These are phyloP conservation scores for Candida incommunis DNA, from an alignment of 805 yeast genomes.

Conservation along the genomic window DNA sequence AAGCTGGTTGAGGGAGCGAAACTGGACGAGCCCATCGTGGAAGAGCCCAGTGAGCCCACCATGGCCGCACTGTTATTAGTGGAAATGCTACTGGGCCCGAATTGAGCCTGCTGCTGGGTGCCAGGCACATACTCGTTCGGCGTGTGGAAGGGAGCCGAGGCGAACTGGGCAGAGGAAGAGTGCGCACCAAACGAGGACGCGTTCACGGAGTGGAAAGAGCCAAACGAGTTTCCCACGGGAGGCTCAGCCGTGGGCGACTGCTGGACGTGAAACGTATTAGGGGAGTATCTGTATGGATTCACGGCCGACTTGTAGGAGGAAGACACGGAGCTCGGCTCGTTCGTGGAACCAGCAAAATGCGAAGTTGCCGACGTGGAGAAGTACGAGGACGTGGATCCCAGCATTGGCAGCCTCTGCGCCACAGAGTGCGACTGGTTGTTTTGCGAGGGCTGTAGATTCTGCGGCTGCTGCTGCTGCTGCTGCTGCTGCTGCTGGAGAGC, in stretches of 20 bases:
- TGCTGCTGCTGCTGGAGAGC: constrained; percentile 1
- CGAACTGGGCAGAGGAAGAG: constrained; percentile 2
- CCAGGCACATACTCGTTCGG: constrained; percentile 3
- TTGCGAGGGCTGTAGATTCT: constrained; percentile 4
- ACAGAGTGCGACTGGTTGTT: constrained; percentile 5
- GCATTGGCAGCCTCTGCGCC: constrained; percentile 5
- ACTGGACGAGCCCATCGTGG: not conserved
- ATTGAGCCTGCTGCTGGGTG: constrained; percentile 1
- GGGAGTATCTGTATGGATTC: constrained; percentile 8
- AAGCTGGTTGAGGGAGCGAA: constrained; percentile 2
- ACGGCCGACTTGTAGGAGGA: constrained; percentile 14
- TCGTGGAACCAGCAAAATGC: constrained; percentile 14
- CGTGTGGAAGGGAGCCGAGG: constrained; percentile 3
- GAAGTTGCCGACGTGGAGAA: constrained; percentile 17
- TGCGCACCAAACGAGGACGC: constrained; percentile 1
- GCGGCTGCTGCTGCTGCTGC: constrained; percentile 9
- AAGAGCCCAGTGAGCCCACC: constrained; percentile 2
- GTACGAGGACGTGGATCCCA: constrained; percentile 12
- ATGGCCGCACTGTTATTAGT: constrained; percentile 2
- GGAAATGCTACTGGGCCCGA: no score
- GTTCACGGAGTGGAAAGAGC: not conserved
- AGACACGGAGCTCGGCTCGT: constrained; percentile 16
- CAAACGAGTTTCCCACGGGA: not conserved
- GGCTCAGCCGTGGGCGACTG: constrained; percentile 1
- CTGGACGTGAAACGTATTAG: constrained; percentile 1